Percentiles rank a stretch among this genome's conserved stretches.
Conservation (phyloP, 345 rosid genomes). For the Trapa bicornis region DNA sequence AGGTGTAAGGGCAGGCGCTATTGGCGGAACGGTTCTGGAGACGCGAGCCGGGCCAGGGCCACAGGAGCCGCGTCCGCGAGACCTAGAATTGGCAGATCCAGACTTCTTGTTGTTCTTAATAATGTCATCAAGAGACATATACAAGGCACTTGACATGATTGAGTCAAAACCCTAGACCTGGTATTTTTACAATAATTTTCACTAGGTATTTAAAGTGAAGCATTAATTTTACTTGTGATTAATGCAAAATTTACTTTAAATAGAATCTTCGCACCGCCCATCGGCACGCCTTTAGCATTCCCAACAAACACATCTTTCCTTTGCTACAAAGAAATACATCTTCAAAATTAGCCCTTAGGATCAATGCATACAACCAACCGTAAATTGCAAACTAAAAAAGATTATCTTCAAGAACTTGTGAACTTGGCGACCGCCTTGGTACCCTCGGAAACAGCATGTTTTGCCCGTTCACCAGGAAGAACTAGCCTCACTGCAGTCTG, state of each 20-base stretch:
- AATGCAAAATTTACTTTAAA: too few relatives aligned
- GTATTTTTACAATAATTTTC: too few relatives aligned
- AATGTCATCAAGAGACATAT: constrained; percentile 94
- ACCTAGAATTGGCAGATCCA: constrained; percentile 42
- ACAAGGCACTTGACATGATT: constrained; percentile 74
- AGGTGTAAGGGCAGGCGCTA: constrained; percentile 53
- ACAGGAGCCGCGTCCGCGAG: constrained; percentile 44
- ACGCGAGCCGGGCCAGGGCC: constrained; percentile 44
- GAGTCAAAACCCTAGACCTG: constrained; percentile 1
- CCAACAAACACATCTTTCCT: not conserved
- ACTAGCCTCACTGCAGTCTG: constrained; percentile 29
- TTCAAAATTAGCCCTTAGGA: not conserved
- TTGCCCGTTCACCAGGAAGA: constrained; percentile 26
- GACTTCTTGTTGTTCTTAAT: constrained; percentile 73
- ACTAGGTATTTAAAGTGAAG: too few relatives aligned
- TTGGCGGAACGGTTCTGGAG: constrained; percentile 38
- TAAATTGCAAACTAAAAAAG: not conserved
- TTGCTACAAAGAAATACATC: not conserved
- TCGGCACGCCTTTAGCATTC: not conserved
- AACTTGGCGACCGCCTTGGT: constrained; percentile 37
- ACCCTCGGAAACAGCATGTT: constrained; percentile 31
- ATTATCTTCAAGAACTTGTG: constrained; percentile 19
- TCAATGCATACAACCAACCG: not conserved
- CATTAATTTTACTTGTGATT: too few relatives aligned
- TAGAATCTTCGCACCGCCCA: too few relatives aligned